Base-by-base conservation (phyloP, 129 eudicot species). In the carrot (Daucus carota) region DNA sequence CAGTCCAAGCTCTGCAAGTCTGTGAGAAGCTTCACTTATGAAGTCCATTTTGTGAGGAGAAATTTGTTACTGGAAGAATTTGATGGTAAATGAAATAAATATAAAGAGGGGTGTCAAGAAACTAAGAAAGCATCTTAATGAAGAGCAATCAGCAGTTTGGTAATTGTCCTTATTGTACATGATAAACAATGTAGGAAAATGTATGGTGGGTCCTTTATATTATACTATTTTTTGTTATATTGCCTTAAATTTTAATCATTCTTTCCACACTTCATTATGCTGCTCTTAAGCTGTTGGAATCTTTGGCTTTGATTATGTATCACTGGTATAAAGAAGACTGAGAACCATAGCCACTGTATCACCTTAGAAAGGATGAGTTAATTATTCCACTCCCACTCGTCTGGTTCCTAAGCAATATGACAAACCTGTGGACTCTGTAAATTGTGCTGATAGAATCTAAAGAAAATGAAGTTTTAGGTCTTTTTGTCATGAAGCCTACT, bases 11-110 rank as follows among this genome's bases (percentile, higher is more conserved):
- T 70, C 83, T 4, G 42, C 41, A 5, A 71, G 47, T 3, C 31
- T 40, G 29, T 59, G 47, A 72, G 60, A 24, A 59, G 52, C 29
- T 74, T 43, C 73, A 12, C 72, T 41, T 28, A 84, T 16, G 8
- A 72, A 14, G 11, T 74, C 82, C 88, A 85, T 84, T 60, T 46
- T 72, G 77, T 69, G 47, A 13, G 77, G 69, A 54, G 28, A 46
- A 44, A 59, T 26, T 8, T 33, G 28, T 22, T 13, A 17, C 29
- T 75, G 79, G 41, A 54, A 62, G 32, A 48, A 36, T 65, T 17
- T 20, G 36, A 31, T 44, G 33, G 67, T 26, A 15, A 33, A 29
- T 43, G 65, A 24, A 36, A 22, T 57, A 36, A 34, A 80, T 73
- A 74, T 73, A 46, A 46, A 66, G 18, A 62, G 32, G 44, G 73